phyloP scores from a whole-genome alignment of 768 basidiomycete genomes.

The Cytidiella melzeri region DNA sequence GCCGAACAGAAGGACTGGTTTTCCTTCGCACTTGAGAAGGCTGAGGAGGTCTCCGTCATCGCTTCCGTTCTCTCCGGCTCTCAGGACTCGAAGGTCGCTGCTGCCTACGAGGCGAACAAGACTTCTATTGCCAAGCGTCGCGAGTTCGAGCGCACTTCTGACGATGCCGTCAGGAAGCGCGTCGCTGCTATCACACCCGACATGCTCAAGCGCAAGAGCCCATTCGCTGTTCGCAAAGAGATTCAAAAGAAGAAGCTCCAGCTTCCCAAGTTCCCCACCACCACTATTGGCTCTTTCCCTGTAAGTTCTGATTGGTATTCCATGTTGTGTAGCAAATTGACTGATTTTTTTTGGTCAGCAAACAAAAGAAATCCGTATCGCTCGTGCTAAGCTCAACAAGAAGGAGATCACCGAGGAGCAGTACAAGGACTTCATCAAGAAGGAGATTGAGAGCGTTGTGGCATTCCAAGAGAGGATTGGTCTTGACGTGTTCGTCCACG shows the following conservation, averaged over 20 bases:
- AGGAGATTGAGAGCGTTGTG: conserved; percentile 91
- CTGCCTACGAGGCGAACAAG: conserved; percentile 84
- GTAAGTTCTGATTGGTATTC: conserved; percentile 35
- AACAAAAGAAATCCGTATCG: conserved; percentile 98
- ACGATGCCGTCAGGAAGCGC: conserved; percentile 92
- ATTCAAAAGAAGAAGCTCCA: conserved; percentile 84
- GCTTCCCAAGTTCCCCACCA: conserved; percentile 96
- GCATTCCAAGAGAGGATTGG: conserved; percentile 96
- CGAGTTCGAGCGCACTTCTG: conserved; percentile 88
- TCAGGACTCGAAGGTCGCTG: conserved; percentile 63
- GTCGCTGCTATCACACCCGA: conserved; percentile 87
- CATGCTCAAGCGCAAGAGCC: conserved; percentile 80
- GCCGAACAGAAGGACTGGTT: conserved; percentile 94
- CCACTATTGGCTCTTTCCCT: conserved; percentile 98
- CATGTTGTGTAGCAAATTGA: conserved; percentile 14
- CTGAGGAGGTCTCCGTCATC: conserved; percentile 80
- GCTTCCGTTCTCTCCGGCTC: conserved; percentile 83
- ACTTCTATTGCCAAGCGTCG: conserved; percentile 90
- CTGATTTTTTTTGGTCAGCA: conserved; percentile 57
- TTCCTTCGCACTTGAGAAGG: conserved; percentile 97
- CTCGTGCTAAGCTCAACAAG: conserved; percentile 93
- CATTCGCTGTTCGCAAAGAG: conserved; percentile 82
- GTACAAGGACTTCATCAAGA: conserved; percentile 98
- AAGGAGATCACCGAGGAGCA: conserved; percentile 77
- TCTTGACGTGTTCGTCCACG: conserved; percentile 96